Evolutionary conservation across 257 asterid genomes (phyloP).

Genomic region (Nemophila menziesii): DNA sequence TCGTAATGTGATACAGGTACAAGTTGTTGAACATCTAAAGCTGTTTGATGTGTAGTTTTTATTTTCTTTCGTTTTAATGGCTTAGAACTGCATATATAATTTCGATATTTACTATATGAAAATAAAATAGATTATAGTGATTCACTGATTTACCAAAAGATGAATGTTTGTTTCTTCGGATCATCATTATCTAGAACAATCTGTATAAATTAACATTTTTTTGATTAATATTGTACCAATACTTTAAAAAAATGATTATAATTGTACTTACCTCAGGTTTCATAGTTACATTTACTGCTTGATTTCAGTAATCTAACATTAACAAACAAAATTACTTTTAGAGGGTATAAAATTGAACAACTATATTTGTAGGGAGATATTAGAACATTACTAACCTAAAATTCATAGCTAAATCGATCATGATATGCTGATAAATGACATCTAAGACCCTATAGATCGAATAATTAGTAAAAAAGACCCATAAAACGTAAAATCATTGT

Average conservation of each 20-base stretch:
- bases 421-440: constrained; percentile 68
- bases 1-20: constrained; percentile 37
- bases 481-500: constrained; percentile 5
- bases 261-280: constrained; percentile 76
- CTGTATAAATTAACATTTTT: constrained; percentile 24
- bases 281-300: constrained; percentile 87
- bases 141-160: constrained; percentile 49
- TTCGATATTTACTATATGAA: constrained; percentile 17
- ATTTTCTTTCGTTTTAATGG: constrained; percentile 41
- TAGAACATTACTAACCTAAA: constrained; percentile 70
- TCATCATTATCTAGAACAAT: constrained; percentile 78
- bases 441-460: constrained; percentile 66
- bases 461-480: constrained; percentile 17
- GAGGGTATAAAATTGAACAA: no score
- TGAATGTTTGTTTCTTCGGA: constrained; percentile 78
- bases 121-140: constrained; percentile 6
- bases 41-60: constrained; percentile 33
- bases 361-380: no score
- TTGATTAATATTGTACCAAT: no score
- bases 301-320: constrained; percentile 79
- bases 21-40: constrained; percentile 68
- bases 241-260: no score
- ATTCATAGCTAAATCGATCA: constrained; percentile 90
- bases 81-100: constrained; percentile 48
- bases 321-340: no score